Conservation (phyloP, 2,329 filamentous ascomycete genomes). For the Coniosporium tulheliwenetii region DNA sequence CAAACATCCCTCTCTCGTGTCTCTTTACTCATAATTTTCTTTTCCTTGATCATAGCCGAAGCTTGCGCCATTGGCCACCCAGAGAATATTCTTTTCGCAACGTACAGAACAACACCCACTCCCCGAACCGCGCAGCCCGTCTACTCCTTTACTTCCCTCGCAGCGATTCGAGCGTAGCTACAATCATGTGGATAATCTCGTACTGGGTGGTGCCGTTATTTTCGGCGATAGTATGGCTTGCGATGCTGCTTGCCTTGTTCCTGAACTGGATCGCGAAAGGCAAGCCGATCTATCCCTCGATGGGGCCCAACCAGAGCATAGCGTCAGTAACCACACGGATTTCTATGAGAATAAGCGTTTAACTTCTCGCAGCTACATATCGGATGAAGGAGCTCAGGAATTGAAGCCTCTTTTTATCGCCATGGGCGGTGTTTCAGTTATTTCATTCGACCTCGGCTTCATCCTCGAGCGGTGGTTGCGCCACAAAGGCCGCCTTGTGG, state of each 20-base stretch:
- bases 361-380: constrained; percentile 14
- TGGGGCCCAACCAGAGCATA: constrained; percentile 42
- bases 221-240: constrained; percentile 48
- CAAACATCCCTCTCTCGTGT: no score
- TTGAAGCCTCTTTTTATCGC: constrained; percentile 69
- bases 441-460: constrained; percentile 71
- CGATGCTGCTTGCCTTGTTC: constrained; percentile 53
- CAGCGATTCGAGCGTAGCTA: background rate
- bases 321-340: constrained; percentile 42
- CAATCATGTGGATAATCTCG: constrained; percentile 24
- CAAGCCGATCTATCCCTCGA: constrained; percentile 42
- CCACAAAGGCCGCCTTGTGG: constrained; percentile 62
- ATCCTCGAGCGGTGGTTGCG: constrained; percentile 71
- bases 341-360: background rate
- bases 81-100: no score
- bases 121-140: no score
- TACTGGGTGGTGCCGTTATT: constrained; percentile 54
- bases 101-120: no score
- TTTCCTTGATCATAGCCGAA: no score
- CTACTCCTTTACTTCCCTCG: no score
- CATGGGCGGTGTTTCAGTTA: constrained; percentile 53
- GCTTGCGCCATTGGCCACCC: no score
- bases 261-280: constrained; percentile 52
- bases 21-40: no score
- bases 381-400: constrained; percentile 40